Conservation (phyloP, 2,329 filamentous ascomycete genomes). For the Trichoderma polysporum region DNA sequence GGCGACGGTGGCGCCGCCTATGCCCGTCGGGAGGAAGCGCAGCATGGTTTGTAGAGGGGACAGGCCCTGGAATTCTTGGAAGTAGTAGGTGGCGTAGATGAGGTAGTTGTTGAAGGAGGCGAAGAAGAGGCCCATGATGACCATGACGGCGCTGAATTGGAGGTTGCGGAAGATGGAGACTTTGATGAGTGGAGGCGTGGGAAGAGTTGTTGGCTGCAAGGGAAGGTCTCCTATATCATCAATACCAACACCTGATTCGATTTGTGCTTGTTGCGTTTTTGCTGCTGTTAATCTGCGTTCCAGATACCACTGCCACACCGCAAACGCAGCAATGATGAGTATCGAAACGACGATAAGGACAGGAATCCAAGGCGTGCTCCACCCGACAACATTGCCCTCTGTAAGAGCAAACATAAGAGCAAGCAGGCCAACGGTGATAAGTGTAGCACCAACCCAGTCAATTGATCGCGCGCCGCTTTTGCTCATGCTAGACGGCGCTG, state of each 20-base stretch:
- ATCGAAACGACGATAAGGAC: conserved; percentile 58
- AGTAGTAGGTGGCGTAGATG: conserved; percentile 68
- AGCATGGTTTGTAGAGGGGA: conserved; percentile 65
- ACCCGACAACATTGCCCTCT: conserved; percentile 68
- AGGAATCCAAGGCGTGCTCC: conserved; percentile 62
- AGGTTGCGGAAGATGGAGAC: conserved; percentile 61
- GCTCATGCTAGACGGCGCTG: conserved; percentile 25
- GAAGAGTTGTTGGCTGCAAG: background rate
- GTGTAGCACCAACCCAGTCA: conserved; percentile 65
- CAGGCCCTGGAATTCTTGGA: conserved; percentile 64
- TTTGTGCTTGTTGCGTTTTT: background rate
- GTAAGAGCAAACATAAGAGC: conserved; percentile 66
- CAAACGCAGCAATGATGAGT: conserved; percentile 55
- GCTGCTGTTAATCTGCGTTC: conserved; percentile 27
- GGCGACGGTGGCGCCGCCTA: conserved; percentile 58
- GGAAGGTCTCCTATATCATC: conserved; percentile 24
- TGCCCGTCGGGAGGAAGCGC: conserved; percentile 66
- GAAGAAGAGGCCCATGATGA: conserved; percentile 67
- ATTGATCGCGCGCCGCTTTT: conserved; percentile 39
- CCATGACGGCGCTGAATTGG: conserved; percentile 62
- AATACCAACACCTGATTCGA: background rate
- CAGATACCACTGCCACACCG: conserved; percentile 57
- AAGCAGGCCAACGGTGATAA: conserved; percentile 62
- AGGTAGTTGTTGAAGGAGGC: conserved; percentile 67
- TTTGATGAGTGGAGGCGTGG: conserved; percentile 60